phyloP scores from a whole-genome alignment of 2,329 filamentous ascomycete genomes.

The Aspergillus sp. region DNA sequence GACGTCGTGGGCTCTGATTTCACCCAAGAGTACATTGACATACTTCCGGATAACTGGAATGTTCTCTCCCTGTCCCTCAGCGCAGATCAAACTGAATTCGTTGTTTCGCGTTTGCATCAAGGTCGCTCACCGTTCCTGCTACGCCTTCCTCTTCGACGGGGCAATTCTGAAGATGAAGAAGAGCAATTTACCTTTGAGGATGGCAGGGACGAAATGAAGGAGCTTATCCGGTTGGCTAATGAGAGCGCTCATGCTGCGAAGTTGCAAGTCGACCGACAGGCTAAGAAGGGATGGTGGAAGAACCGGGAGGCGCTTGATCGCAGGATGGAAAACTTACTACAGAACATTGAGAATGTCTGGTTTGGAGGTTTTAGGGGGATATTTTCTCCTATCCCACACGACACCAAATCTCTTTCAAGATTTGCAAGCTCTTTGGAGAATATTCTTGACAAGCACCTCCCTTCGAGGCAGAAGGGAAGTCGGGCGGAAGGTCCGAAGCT shows the following conservation, averaged over 20 bases:
- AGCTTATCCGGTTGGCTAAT: conserved; percentile 81
- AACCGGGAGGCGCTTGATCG: conserved; percentile 77
- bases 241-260: conserved; percentile 74
- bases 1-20: conserved; percentile 57
- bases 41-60: conserved; percentile 79
- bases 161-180: conserved; percentile 72
- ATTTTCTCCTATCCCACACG: conserved; percentile 72
- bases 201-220: conserved; percentile 74
- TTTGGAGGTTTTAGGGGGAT: conserved; percentile 91
- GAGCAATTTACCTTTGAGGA: conserved; percentile 82
- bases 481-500: conserved; percentile 56
- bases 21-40: conserved; percentile 78
- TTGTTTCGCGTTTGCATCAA: conserved; percentile 79
- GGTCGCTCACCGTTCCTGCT: conserved; percentile 80
- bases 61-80: conserved; percentile 83
- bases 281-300: conserved; percentile 85
- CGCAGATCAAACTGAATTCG: conserved; percentile 79
- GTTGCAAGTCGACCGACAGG: conserved; percentile 70
- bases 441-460: conserved; percentile 79
- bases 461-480: conserved; percentile 66
- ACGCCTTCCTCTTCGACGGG: conserved; percentile 78
- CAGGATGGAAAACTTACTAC: conserved; percentile 73
- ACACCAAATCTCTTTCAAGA: conserved; percentile 64
- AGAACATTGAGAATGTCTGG: conserved; percentile 90
- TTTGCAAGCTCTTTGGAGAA: conserved; percentile 78